Base-by-base conservation (phyloP, 495 filamentous ascomycete species). In the Amniculicola lignicola region DNA sequence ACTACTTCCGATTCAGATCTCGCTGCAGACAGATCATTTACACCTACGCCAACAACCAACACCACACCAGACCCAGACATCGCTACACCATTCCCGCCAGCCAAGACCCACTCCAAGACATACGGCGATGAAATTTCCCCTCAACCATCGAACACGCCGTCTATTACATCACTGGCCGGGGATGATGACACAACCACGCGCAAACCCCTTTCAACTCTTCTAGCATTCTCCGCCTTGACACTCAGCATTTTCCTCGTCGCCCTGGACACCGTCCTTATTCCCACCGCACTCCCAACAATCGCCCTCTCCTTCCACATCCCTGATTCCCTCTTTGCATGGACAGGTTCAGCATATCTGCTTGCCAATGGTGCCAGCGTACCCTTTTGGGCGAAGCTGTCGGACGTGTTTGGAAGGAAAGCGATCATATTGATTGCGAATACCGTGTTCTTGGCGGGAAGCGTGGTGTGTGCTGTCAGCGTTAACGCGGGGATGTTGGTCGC, bases 391-490 rank as follows among this genome's bases (percentile, higher is more conserved):
- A 67, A 63, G 44, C 43, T 62, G 14, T 59, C 48, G 14, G 61
- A 70, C 40, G 53, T 69, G 23, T 64, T 64, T 18, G 69, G 69
- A 15, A 61, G 69, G 6, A 72, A 68, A 38, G 29, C 58, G 3
- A 38, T 62, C 12, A 49, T 72, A n/a, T 59, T 69, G 14, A 40
- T 61, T 25, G 51, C 57, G 12, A 59, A 59, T 25, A 12, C 57
- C 0, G 29, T 70, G 36, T 68, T 71, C 47, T 29, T 63, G 6
- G 43, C 60, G 4, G 68, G 69, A n/a, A 66, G 64, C 36, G 15
- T 72, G 7, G 37, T 70, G 3, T 64, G 55, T 41, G 67, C 62
- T 7, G 22, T 67, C 19, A 57, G 61, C 33, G 27, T 36, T 14
- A 58, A 29, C 47, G 52, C 61, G 14, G 12, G 4, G 6, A 63